Conservation (phyloP, 441 rosid species). For the Populus hybrid region DNA sequence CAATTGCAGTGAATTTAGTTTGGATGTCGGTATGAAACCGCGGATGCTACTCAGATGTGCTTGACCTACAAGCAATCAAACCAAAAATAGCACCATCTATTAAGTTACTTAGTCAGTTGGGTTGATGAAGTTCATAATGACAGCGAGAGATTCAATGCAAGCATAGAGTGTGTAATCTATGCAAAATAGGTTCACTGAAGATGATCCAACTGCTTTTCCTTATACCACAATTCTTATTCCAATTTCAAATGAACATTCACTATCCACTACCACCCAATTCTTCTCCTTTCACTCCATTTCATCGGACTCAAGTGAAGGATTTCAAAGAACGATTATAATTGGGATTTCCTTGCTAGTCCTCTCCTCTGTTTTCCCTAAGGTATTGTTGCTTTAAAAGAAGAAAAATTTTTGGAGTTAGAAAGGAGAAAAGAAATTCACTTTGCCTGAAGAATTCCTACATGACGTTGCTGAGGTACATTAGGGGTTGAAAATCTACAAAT, state of each 20-base stretch:
- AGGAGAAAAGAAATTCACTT: slow-evolving; percentile 2
- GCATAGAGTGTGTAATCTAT: slow-evolving; percentile 15
- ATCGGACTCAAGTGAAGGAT: slow-evolving; percentile 3
- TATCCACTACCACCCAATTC: slow-evolving; percentile 13
- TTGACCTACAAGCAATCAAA: slow-evolving; percentile 43
- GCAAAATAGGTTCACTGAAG: slow-evolving; percentile 32
- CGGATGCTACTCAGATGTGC: slow-evolving; percentile 44
- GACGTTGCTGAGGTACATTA: slow-evolving; percentile 30
- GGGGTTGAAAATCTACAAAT: slow-evolving; percentile 25
- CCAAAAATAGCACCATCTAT: slow-evolving; percentile 26
- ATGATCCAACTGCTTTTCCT: slow-evolving; percentile 21
- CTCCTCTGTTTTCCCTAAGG: slow-evolving; percentile 10
- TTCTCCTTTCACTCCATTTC: slow-evolving; percentile 13
- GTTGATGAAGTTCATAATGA: slow-evolving; percentile 24
- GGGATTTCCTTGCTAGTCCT: slow-evolving; percentile 15
- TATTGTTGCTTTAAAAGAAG: slow-evolving; percentile 18
- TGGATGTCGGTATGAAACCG: slow-evolving; percentile 18
- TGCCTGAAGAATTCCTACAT: slow-evolving; percentile 23
- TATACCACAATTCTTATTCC: slow-evolving; percentile 40
- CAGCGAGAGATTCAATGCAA: slow-evolving; percentile 33
- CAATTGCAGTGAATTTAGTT: background rate
- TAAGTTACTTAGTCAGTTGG: slow-evolving; percentile 28
- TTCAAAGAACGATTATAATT: background rate
- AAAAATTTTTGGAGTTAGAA: background rate
- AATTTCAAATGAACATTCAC: slow-evolving; percentile 14